Percentiles rank a stretch among this genome's conserved stretches.
These are phyloP conservation scores for Ustilago trichophora DNA, from an alignment of 1,284 basidiomycete species.

Conservation along the genomic window DNA sequence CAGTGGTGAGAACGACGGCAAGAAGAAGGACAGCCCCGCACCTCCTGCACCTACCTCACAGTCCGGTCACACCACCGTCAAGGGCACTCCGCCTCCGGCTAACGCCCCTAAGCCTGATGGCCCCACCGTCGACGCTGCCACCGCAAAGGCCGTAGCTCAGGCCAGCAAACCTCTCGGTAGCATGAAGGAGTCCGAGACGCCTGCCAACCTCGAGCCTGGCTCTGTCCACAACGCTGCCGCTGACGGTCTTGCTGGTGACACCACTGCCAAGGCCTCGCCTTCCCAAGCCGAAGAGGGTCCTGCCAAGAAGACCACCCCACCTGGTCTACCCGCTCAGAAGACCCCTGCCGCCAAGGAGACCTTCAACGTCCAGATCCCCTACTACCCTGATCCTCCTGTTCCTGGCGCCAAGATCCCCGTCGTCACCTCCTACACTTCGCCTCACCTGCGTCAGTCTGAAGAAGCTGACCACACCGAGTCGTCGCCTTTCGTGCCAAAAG, in stretches of 20 bases:
- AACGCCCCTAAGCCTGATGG: constrained; percentile 4
- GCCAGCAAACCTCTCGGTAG: constrained; percentile 40
- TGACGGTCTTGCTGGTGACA: constrained; percentile 34
- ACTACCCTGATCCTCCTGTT: constrained; percentile 48
- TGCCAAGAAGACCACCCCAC: constrained; percentile 44
- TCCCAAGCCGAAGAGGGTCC: constrained; percentile 28
- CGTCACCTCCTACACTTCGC: constrained; percentile 54
- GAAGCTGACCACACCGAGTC: constrained; percentile 8
- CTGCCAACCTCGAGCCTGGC: constrained; percentile 49
- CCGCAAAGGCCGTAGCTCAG: constrained; percentile 31
- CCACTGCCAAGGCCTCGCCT: constrained; percentile 38
- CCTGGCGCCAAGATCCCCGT: constrained; percentile 47
- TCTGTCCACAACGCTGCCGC: constrained; percentile 48
- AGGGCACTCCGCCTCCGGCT: constrained; percentile 19
- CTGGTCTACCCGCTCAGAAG: constrained; percentile 52
- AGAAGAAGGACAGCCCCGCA: constrained; percentile 15
- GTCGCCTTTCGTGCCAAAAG: constrained; percentile 36
- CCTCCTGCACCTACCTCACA: constrained; percentile 26
- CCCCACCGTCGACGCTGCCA: constrained; percentile 39
- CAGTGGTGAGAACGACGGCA: constrained; percentile 2
- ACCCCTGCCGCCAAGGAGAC: constrained; percentile 43
- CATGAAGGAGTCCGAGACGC: constrained; percentile 45
- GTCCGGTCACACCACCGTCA: constrained; percentile 17
- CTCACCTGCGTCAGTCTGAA: constrained; percentile 23
- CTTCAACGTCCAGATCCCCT: constrained; percentile 58